These are phyloP conservation scores for Leccinum longicurvipes DNA, from an alignment of 768 basidiomycete genomes.

Conservation along the genomic window DNA sequence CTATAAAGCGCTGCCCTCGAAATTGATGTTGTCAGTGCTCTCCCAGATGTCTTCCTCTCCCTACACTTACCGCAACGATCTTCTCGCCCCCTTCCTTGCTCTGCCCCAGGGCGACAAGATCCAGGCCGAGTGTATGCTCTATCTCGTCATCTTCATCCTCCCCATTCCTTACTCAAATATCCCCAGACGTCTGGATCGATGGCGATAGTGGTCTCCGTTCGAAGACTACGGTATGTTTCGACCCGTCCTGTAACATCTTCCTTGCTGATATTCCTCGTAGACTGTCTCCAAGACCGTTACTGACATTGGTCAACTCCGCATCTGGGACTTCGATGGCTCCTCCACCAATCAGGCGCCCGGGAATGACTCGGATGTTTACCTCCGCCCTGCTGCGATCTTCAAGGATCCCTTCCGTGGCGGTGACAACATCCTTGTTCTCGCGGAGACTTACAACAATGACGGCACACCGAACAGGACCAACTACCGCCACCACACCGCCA, in stretches of 20 bases:
- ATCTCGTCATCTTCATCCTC: neutral
- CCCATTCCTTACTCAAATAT: slow-evolving; percentile 4
- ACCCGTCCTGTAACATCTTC: neutral
- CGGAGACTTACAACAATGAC: slow-evolving; percentile 98
- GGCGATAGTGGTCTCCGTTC: slow-evolving; percentile 92
- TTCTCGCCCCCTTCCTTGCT: slow-evolving; percentile 85
- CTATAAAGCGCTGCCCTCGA: slow-evolving; percentile 22
- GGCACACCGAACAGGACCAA: slow-evolving; percentile 98
- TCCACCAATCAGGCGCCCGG: slow-evolving; percentile 98
- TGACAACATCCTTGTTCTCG: slow-evolving; percentile 95
- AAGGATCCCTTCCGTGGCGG: slow-evolving; percentile 99
- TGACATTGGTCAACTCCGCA: slow-evolving; percentile 86
- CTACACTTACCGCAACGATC: slow-evolving; percentile 67
- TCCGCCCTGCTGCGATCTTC: slow-evolving; percentile 96
- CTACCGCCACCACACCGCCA: slow-evolving; percentile 89
- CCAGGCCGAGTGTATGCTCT: slow-evolving; percentile 85
- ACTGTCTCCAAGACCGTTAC: slow-evolving; percentile 85
- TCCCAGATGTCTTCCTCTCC: slow-evolving; percentile 26
- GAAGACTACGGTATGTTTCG: slow-evolving; percentile 80
- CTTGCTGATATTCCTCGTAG: slow-evolving; percentile 37
- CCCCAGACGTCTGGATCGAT: slow-evolving; percentile 94
- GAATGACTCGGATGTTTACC: slow-evolving; percentile 94
- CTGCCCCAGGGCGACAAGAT: slow-evolving; percentile 89
- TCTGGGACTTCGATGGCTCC: slow-evolving; percentile 99
- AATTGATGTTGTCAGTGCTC: neutral